phyloP scores from a whole-genome alignment of 2,329 filamentous ascomycete species.

The Penicillium aurantiogriseum region DNA sequence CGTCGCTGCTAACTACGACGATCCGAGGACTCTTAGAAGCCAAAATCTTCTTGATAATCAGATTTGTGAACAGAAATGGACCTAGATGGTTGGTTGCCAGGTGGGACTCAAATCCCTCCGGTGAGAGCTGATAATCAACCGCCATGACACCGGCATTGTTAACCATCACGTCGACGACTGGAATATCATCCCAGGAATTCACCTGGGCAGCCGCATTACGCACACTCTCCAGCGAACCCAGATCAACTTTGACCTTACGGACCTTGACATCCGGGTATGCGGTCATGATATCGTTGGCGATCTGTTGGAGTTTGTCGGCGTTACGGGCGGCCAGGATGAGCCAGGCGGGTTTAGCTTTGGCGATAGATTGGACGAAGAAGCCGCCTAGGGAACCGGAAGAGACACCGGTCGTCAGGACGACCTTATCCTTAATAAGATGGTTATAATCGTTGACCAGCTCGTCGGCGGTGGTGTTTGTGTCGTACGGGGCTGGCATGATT shows the following conservation, averaged over 20 bases:
- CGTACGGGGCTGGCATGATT: slow-evolving; percentile 14
- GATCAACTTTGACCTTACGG: slow-evolving; percentile 31
- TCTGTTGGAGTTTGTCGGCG: slow-evolving; percentile 32
- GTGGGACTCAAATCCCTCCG: slow-evolving; percentile 41
- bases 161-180: slow-evolving; percentile 42
- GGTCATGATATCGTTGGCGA: slow-evolving; percentile 24
- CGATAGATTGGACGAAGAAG: slow-evolving; percentile 36
- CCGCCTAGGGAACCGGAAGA: slow-evolving; percentile 41
- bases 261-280: slow-evolving; percentile 20
- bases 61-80: slow-evolving; percentile 43
- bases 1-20: slow-evolving; percentile 48
- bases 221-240: slow-evolving; percentile 32
- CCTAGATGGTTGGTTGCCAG: slow-evolving; percentile 42
- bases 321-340: slow-evolving; percentile 45
- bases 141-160: slow-evolving; percentile 47
- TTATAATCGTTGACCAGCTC: slow-evolving; percentile 23
- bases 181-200: slow-evolving; percentile 26
- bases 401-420: slow-evolving; percentile 45
- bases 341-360: slow-evolving; percentile 31
- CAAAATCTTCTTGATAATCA: slow-evolving; percentile 36
- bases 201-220: slow-evolving; percentile 35
- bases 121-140: slow-evolving; percentile 26
- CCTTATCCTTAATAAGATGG: slow-evolving; percentile 25
- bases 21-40: slow-evolving; percentile 34
- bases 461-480: slow-evolving; percentile 16